Base-by-base conservation (phyloP, 139 green algal genomes). In the Chlorella sp. region DNA sequence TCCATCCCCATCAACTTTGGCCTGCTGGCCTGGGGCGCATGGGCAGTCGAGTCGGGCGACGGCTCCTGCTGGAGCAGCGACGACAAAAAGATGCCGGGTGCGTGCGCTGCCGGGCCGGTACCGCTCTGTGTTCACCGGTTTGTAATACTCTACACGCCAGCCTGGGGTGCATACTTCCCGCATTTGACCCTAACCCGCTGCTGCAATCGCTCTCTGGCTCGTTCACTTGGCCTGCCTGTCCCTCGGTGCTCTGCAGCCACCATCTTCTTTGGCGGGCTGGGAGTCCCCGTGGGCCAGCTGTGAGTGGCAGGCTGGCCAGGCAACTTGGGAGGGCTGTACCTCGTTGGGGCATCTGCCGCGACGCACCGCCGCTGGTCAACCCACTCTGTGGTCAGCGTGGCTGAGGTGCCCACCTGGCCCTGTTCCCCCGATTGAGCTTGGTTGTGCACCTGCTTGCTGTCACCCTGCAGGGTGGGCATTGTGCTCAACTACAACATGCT, bases 11-110 rank as follows among this genome's bases (percentile, higher is more conserved):
- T 76, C 64, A 84, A 84, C 24, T 19, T 34, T 11, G 79, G 79
- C 38, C 79, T 84, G 43, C 64, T 84, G 64, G 79, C 62, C 41
- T 84, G 62, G 43, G 62, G 19, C 8, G 64, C n/a, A n/a, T 84
- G 79, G 79, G 79, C 76, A 64, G 79, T 76, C n/a, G 19, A 36
- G 32, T 64, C 79, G 28, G 65, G 79, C 5, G 79, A 84, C n/a
- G 79, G 79, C 43, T 65, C 62, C 64, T 84, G 79, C 79, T 84
- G 79, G 79, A 67, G 43, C 44, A 30, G 26, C 0, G 64, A 34
- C 32, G 34, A 76, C 64, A 75, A 62, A 6, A n/a, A 41, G 43
- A 84, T 84, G 79, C 79, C 79, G 6, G 51, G 51, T 60, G 16
- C 51, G 51, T 60, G 51, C 46, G 51, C 24, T 60, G 51, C 51